Percentiles rank a stretch among this genome's conserved stretches.
These are phyloP conservation scores for Melampsora americana DNA, from an alignment of 1,284 basidiomycete species.

Conservation along the genomic window DNA sequence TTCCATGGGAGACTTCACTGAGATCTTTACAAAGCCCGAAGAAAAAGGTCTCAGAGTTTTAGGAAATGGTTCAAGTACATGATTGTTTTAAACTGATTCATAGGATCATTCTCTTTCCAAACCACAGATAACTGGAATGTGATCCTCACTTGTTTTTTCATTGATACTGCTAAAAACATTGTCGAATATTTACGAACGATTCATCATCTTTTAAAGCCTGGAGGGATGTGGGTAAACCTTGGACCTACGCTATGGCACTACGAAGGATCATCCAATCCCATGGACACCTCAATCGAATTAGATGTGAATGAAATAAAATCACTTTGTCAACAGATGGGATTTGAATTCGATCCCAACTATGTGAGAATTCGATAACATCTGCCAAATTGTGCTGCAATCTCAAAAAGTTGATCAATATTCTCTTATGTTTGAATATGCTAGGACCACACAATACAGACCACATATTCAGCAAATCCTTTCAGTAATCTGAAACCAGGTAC, in stretches of 20 bases:
- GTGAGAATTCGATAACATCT: not conserved
- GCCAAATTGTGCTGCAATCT: not conserved
- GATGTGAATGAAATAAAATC: conserved; percentile 32
- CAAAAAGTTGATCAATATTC: not conserved
- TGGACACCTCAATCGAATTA: conserved; percentile 32
- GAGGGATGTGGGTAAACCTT: conserved; percentile 60
- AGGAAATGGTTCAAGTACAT: not conserved
- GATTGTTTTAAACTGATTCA: conserved; percentile 51
- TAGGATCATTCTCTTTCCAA: conserved; percentile 56
- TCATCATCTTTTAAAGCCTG: conserved; percentile 71
- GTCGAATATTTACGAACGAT: conserved; percentile 83
- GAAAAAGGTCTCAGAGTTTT: conserved; percentile 51
- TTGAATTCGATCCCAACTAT: conserved; percentile 19
- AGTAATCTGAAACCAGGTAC: conserved; percentile 35
- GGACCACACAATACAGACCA: conserved; percentile 33
- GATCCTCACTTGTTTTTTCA: conserved; percentile 93
- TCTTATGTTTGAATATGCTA: not conserved
- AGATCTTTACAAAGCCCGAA: conserved; percentile 69
- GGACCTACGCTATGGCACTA: conserved; percentile 95
- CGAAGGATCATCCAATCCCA: conserved; percentile 57
- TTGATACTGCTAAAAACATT: conserved; percentile 91
- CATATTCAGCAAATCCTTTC: conserved; percentile 30
- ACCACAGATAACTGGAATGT: conserved; percentile 76
- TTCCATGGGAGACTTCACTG: conserved; percentile 88
- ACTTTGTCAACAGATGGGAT: conserved; percentile 19